Conservation (phyloP, 306 rosid genomes). For the Arachis hypogaea region DNA sequence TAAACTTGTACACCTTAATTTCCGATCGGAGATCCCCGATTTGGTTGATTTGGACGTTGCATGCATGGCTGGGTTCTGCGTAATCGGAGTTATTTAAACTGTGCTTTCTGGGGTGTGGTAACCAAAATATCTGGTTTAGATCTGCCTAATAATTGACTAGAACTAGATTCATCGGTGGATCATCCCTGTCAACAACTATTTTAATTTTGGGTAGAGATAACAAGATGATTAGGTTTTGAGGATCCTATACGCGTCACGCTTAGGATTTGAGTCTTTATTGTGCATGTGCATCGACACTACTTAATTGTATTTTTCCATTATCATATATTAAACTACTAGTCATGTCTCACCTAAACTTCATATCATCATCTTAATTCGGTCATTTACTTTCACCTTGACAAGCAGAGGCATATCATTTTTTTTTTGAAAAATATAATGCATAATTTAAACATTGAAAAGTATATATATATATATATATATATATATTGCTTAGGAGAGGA, state of each 20-base stretch:
- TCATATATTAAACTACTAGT: slow-evolving; percentile 20
- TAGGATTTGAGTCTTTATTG: not conserved
- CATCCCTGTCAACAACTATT: slow-evolving; percentile 40
- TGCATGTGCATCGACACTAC: slow-evolving; percentile 42
- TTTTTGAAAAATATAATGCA: not conserved
- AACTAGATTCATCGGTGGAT: not conserved
- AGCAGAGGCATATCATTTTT: no score
- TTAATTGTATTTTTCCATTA: not conserved
- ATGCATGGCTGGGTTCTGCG: not conserved
- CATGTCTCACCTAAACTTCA: slow-evolving; percentile 49
- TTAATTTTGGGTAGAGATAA: slow-evolving; percentile 22
- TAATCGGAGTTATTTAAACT: not conserved
- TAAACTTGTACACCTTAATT: no score
- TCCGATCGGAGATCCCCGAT: no score
- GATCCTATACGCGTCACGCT: slow-evolving; percentile 30
- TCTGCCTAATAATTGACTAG: slow-evolving; percentile 27
- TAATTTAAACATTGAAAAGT: no score
- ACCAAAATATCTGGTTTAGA: slow-evolving; percentile 32
- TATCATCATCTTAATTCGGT: not conserved
- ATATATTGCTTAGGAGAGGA: not conserved
- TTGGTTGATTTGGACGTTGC: not conserved
- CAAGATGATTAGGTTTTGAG: slow-evolving; percentile 54
- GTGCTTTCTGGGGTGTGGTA: slow-evolving; percentile 17
- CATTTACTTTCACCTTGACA: no score
- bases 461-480: no score